These are phyloP conservation scores for Glaciozyma martinii DNA, from an alignment of 768 basidiomycete genomes.

Conservation along the genomic window DNA sequence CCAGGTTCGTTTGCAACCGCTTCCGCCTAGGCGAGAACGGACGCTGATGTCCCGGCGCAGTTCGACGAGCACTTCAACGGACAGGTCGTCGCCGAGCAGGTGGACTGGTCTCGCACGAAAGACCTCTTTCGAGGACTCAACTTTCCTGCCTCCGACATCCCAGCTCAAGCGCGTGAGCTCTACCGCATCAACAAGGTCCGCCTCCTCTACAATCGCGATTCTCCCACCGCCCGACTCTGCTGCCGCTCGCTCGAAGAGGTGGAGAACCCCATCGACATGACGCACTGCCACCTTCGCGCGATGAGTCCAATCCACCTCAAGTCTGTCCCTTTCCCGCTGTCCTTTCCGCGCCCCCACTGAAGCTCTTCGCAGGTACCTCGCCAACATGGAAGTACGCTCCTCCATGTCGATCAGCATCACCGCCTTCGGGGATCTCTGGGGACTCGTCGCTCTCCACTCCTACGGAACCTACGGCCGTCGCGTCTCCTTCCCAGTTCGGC, in stretches of 20 bases:
- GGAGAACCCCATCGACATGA: slow-evolving; percentile 66
- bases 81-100: slow-evolving; percentile 59
- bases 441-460: slow-evolving; percentile 48
- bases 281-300: slow-evolving; percentile 70
- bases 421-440: slow-evolving; percentile 72
- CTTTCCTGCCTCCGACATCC: slow-evolving; percentile 54
- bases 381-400: slow-evolving; percentile 71
- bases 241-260: slow-evolving; percentile 57
- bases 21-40: neutral
- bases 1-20: slow-evolving; percentile 45
- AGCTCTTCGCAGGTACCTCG: slow-evolving; percentile 49
- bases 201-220: slow-evolving; percentile 62
- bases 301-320: slow-evolving; percentile 81
- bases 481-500: slow-evolving; percentile 72
- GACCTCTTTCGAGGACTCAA: slow-evolving; percentile 65
- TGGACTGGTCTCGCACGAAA: slow-evolving; percentile 65
- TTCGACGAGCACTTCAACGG: slow-evolving; percentile 37
- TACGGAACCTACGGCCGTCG: slow-evolving; percentile 73
- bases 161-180: slow-evolving; percentile 53
- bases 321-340: slow-evolving; percentile 40
- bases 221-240: slow-evolving; percentile 64
- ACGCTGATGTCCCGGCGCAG: slow-evolving; percentile 5
- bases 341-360: neutral
- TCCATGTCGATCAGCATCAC: slow-evolving; percentile 80
- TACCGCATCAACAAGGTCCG: slow-evolving; percentile 72